These are phyloP conservation scores for Cercospora janseana DNA, from an alignment of 2,329 filamentous ascomycete genomes.

Conservation along the genomic window DNA sequence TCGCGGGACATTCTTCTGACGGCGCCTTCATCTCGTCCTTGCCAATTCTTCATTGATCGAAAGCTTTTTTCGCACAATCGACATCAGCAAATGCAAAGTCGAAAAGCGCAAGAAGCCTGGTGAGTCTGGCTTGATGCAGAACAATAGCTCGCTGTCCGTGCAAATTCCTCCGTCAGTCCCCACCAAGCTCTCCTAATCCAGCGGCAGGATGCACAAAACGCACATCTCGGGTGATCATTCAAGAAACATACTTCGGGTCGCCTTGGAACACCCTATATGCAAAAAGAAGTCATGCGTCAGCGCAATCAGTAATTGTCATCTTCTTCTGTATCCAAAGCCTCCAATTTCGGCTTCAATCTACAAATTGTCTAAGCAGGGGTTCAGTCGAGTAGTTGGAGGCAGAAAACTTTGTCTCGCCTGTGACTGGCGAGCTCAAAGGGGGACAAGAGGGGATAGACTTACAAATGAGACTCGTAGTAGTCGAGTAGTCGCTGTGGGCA, in stretches of 20 bases:
- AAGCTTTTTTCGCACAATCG: too few species aligned
- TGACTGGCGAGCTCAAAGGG: not conserved
- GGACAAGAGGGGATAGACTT: conserved; percentile 27
- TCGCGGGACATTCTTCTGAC: too few species aligned
- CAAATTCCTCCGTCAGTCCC: too few species aligned
- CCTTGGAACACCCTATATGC: conserved; percentile 19
- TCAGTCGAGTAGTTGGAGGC: conserved; percentile 24
- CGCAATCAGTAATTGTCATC: conserved; percentile 10
- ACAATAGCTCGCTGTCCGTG: too few species aligned
- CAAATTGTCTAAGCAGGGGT: conserved; percentile 27
- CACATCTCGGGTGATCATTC: not conserved
- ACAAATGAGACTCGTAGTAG: conserved; percentile 43
- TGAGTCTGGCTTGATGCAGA: too few species aligned
- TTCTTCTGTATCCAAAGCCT: conserved; percentile 19
- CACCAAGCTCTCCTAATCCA: too few species aligned
- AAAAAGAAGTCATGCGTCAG: conserved; percentile 16
- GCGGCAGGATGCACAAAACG: conserved; percentile 7
- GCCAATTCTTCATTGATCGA: too few species aligned
- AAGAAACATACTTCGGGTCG: conserved; percentile 20
- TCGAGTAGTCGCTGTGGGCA: conserved; percentile 65
- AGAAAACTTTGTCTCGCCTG: too few species aligned
- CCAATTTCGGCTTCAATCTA: conserved; percentile 28
- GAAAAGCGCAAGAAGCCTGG: too few species aligned
- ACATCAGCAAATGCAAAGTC: too few species aligned
- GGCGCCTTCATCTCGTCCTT: too few species aligned